A percentile compares a stretch with the other conserved stretches of the same genome.
Evolutionary conservation across 768 basidiomycete genomes (phyloP).

Genomic region (Hygrophorus pudorinus): DNA sequence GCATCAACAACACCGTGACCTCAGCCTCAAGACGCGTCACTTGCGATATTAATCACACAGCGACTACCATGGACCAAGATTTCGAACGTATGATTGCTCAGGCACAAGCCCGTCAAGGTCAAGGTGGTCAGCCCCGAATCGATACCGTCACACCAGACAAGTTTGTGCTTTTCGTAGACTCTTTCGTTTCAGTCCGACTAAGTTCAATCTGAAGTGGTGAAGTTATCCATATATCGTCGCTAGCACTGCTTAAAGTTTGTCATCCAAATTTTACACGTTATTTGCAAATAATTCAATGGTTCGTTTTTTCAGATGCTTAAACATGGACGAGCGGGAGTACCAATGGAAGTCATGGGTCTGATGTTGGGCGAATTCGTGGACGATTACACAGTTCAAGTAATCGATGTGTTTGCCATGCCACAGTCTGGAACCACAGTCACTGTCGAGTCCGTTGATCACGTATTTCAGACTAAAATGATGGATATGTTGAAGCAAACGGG

Average conservation of each 20-base stretch:
- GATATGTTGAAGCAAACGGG: constrained; percentile 99
- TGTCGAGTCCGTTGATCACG: constrained; percentile 97
- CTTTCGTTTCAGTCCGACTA: neutral
- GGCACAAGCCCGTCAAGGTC: constrained; percentile 29
- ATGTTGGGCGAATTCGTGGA: constrained; percentile 99
- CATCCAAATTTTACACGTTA: neutral
- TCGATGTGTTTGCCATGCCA: constrained; percentile 99
- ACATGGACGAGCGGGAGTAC: constrained; percentile 96
- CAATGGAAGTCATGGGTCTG: constrained; percentile 99
- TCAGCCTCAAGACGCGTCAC: constrained; percentile 37
- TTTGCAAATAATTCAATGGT: constrained; percentile 2
- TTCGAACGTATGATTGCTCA: constrained; percentile 43
- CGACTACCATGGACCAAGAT: constrained; percentile 35
- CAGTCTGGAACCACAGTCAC: constrained; percentile 96
- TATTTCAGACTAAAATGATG: constrained; percentile 96
- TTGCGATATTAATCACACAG: constrained; percentile 10
- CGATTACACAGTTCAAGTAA: constrained; percentile 89
- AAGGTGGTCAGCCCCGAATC: constrained; percentile 26
- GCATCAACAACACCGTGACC: constrained; percentile 8
- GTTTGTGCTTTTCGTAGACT: constrained; percentile 26
- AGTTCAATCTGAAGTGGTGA: constrained; percentile 51
- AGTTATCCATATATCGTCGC: constrained; percentile 93
- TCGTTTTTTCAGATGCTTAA: constrained; percentile 77
- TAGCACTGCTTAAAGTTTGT: constrained; percentile 89
- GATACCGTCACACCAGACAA: constrained; percentile 66